These are phyloP conservation scores for Suhomyces coccinellae DNA, from an alignment of 1,139 yeast genomes.

Conservation along the genomic window DNA sequence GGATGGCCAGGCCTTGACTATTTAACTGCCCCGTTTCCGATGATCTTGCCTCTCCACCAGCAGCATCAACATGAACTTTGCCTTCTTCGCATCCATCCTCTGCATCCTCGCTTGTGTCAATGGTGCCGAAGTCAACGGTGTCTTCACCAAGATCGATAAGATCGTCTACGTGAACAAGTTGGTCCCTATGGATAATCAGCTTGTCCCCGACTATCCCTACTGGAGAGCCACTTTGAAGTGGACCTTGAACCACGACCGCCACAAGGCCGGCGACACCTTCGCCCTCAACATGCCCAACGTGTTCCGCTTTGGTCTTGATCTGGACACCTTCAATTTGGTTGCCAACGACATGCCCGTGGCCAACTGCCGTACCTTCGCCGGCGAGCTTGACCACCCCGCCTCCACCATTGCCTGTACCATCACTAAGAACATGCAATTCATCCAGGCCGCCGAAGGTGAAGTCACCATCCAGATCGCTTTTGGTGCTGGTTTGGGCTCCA, in stretches of 20 bases:
- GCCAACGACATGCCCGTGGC: not conserved
- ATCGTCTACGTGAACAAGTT: too few species aligned
- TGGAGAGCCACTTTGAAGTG: not conserved
- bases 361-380: not conserved
- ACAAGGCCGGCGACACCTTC: not conserved
- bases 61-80: too few species aligned
- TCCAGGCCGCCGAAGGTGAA: not conserved
- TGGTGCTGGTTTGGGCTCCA: not conserved
- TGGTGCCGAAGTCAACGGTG: too few species aligned
- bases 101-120: too few species aligned
- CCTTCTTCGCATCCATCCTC: too few species aligned
- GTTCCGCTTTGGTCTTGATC: not conserved
- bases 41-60: too few species aligned
- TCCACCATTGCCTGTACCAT: not conserved
- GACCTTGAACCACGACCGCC: not conserved
- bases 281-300: constrained; percentile 1
- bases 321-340: not conserved
- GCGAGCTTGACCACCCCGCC: not conserved
- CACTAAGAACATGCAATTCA: not conserved
- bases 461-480: not conserved
- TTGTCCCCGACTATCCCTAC: not conserved
- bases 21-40: too few species aligned
- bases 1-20: too few species aligned
- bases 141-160: too few species aligned
- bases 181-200: too few species aligned